These are phyloP conservation scores for Hanseniaspora pseudoguilliermondii DNA, from an alignment of 805 yeast species.

Conservation along the genomic window DNA sequence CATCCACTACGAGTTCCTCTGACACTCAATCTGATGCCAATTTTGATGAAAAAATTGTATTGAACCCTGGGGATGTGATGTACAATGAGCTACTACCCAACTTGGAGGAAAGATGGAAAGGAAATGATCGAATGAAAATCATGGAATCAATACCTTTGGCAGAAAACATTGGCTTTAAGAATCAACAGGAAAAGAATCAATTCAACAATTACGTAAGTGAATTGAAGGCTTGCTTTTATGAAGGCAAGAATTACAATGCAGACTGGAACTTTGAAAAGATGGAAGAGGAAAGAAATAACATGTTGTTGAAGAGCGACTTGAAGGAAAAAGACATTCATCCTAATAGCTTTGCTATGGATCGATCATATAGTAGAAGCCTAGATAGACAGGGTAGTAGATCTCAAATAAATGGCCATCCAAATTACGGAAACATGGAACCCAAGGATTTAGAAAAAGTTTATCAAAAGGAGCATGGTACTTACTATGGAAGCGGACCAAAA, in stretches of 20 bases:
- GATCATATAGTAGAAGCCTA: background rate
- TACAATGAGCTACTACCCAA: slow-evolving; percentile 27
- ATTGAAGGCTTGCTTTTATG: slow-evolving; percentile 22
- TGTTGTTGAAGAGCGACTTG: slow-evolving; percentile 2
- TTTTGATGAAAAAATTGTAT: background rate
- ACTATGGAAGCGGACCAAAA: background rate
- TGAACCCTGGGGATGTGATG: background rate
- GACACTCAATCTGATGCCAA: background rate
- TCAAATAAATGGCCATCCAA: background rate
- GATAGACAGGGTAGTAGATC: background rate
- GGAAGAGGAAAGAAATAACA: slow-evolving; percentile 7
- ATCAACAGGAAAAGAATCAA: slow-evolving; percentile 22
- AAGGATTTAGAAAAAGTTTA: slow-evolving; percentile 7
- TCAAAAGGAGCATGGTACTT: background rate
- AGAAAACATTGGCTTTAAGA: slow-evolving; percentile 22
- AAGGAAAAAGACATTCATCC: background rate
- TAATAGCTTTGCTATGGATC: background rate
- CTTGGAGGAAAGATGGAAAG: slow-evolving; percentile 53
- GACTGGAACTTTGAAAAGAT: slow-evolving; percentile 11
- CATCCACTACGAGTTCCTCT: background rate
- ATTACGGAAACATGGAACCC: slow-evolving; percentile 11
- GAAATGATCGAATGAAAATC: slow-evolving; percentile 47
- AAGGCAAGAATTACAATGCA: slow-evolving; percentile 12
- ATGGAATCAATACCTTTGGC: slow-evolving; percentile 31
- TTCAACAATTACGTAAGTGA: slow-evolving; percentile 23